These are phyloP conservation scores for Clarkia xantiana DNA, from an alignment of 345 rosid species.

Conservation along the genomic window DNA sequence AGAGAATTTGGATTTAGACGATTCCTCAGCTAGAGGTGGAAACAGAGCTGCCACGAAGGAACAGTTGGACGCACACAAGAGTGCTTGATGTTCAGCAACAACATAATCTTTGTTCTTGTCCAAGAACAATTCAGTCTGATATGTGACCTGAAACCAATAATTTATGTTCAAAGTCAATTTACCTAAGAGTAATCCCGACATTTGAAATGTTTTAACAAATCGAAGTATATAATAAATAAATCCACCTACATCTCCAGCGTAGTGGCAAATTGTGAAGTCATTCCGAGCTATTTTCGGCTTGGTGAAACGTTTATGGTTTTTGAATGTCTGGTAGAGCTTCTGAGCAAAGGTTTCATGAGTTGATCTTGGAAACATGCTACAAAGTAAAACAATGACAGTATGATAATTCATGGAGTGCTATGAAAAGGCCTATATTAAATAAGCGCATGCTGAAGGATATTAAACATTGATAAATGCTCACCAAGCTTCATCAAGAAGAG, in stretches of 20 bases:
- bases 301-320: slow-evolving; percentile 78
- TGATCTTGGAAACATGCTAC: slow-evolving; percentile 97
- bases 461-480: slow-evolving; percentile 20
- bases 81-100: slow-evolving; percentile 95
- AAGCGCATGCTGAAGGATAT: not conserved
- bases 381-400: slow-evolving; percentile 11
- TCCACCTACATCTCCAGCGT: slow-evolving; percentile 92
- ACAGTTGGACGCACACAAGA: slow-evolving; percentile 76
- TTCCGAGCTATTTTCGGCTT: slow-evolving; percentile 92
- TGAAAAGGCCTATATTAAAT: not conserved
- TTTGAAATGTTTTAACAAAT: not conserved
- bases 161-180: slow-evolving; percentile 1
- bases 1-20: slow-evolving; percentile 90
- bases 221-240: not conserved
- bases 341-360: slow-evolving; percentile 98
- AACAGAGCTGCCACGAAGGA: slow-evolving; percentile 74
- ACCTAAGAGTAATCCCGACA: not conserved
- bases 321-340: slow-evolving; percentile 91
- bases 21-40: slow-evolving; percentile 61
- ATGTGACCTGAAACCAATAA: slow-evolving; percentile 53
- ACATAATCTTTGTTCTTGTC: slow-evolving; percentile 99
- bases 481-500: slow-evolving; percentile 99
- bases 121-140: slow-evolving; percentile 84
- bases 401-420: not conserved
- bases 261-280: slow-evolving; percentile 95